These are phyloP conservation scores for Oemleria cerasiformis DNA, from an alignment of 306 rosid genomes.

Conservation along the genomic window DNA sequence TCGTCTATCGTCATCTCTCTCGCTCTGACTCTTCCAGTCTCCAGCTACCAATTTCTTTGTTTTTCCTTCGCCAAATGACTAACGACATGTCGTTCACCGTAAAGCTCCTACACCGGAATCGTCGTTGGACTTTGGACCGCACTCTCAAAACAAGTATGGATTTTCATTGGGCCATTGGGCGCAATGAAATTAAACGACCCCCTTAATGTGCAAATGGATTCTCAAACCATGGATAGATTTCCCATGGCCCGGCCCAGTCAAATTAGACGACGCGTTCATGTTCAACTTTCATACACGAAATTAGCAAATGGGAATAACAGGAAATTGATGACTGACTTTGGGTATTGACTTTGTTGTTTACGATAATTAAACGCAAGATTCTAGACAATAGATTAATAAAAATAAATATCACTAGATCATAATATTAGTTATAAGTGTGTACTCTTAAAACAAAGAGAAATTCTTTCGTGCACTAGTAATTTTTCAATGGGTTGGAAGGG, in stretches of 20 bases:
- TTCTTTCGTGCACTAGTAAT: too few species aligned
- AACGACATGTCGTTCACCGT: neutral
- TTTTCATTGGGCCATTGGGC: neutral
- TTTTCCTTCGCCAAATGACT: neutral
- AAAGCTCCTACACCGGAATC: too few species aligned
- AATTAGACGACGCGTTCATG: neutral
- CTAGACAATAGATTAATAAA: too few species aligned
- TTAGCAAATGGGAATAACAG: too few species aligned
- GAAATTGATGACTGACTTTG: too few species aligned
- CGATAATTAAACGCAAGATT: too few species aligned
- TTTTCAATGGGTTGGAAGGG: too few species aligned
- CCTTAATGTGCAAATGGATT: neutral
- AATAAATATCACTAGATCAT: too few species aligned
- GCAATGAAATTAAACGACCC: neutral
- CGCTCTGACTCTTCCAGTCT: neutral
- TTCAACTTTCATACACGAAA: neutral
- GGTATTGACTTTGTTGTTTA: too few species aligned
- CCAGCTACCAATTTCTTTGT: neutral
- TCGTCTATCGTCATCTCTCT: slow-evolving; percentile 72
- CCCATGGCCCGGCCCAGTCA: neutral
- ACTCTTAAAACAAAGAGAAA: too few species aligned
- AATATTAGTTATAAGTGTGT: too few species aligned
- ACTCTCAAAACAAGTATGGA: too few species aligned
- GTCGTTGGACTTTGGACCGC: neutral
- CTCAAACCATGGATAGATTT: neutral